phyloP scores from a whole-genome alignment of 2,329 filamentous ascomycete genomes.

The Boeremia exigua region DNA sequence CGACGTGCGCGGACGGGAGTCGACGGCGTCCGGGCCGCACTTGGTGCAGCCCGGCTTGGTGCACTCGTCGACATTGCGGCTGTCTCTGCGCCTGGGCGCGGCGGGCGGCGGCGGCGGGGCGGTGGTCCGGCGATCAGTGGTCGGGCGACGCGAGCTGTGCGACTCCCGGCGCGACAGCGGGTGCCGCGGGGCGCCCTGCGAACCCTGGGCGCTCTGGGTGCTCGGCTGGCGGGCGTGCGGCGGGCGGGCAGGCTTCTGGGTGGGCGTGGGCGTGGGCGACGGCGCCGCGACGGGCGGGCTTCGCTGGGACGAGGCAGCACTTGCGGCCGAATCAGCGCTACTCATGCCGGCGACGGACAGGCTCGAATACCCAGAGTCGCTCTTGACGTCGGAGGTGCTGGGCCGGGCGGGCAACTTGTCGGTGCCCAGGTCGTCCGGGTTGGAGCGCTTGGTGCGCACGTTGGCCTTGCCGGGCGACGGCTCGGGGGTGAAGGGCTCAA shows the following conservation, averaged over 20 bases:
- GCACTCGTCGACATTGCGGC: conserved; percentile 35
- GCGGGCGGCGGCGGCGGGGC: conserved; percentile 20
- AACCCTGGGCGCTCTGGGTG: conserved; percentile 22
- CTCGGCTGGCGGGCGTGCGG: conserved; percentile 24
- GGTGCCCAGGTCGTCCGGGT: conserved; percentile 44
- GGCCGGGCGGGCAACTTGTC: conserved; percentile 35
- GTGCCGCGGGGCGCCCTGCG: conserved; percentile 17
- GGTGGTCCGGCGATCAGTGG: conserved; percentile 23
- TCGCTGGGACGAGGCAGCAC: conserved; percentile 39
- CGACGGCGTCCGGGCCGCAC: conserved; percentile 29
- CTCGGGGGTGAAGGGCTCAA: conserved; percentile 35
- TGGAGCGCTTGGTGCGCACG: conserved; percentile 56
- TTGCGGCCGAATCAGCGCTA: conserved; percentile 60
- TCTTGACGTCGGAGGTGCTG: conserved; percentile 56
- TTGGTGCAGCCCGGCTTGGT: conserved; percentile 42
- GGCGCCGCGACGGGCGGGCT: conserved; percentile 31
- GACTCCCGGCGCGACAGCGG: conserved; percentile 34
- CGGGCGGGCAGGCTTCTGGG: conserved; percentile 18
- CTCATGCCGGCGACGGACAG: conserved; percentile 60
- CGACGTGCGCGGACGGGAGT: conserved; percentile 23
- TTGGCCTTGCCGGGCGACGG: conserved; percentile 54
- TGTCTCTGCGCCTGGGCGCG: conserved; percentile 16
- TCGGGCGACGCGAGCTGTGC: conserved; percentile 27
- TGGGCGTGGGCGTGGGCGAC: conserved; percentile 12
- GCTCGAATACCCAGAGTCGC: conserved; percentile 69